phyloP scores from a whole-genome alignment of 768 basidiomycete genomes.

The Lactarius sp. region DNA sequence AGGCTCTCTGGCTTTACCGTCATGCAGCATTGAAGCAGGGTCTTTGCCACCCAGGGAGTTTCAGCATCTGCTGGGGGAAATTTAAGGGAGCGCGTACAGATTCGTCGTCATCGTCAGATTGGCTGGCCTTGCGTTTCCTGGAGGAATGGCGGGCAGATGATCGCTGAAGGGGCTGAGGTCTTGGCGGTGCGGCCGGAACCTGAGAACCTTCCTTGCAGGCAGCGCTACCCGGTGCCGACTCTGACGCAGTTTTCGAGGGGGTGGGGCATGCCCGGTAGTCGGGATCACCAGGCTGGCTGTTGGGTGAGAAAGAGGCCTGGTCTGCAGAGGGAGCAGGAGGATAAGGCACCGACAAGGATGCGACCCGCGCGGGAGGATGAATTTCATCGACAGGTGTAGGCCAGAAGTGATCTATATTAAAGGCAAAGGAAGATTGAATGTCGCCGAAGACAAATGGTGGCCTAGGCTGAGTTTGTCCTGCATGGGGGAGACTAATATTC shows the following conservation, averaged over 20 bases:
- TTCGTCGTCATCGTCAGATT: conserved; percentile 2
- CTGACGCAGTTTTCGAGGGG: background rate
- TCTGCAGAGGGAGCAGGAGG: background rate
- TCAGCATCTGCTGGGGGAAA: background rate
- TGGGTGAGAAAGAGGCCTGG: background rate
- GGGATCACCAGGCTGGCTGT: background rate
- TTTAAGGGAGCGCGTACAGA: conserved; percentile 7
- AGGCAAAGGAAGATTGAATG: conserved; percentile 2
- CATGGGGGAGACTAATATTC: background rate
- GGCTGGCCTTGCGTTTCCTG: conserved; percentile 8
- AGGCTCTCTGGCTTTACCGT: conserved; percentile 22
- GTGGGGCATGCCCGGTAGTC: background rate
- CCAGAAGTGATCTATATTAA: background rate
- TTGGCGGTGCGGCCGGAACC: background rate
- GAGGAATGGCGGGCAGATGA: background rate
- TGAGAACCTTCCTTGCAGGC: background rate
- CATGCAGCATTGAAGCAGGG: conserved; percentile 18
- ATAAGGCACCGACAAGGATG: background rate
- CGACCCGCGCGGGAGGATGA: background rate
- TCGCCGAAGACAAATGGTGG: conserved; percentile 8
- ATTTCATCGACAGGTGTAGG: background rate
- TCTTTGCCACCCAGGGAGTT: background rate
- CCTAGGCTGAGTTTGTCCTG: background rate
- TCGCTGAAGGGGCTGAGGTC: background rate
- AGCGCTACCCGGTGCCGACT: background rate